Conservation (phyloP, 2,329 filamentous ascomycete genomes). For the Aspergillus caelatus region DNA sequence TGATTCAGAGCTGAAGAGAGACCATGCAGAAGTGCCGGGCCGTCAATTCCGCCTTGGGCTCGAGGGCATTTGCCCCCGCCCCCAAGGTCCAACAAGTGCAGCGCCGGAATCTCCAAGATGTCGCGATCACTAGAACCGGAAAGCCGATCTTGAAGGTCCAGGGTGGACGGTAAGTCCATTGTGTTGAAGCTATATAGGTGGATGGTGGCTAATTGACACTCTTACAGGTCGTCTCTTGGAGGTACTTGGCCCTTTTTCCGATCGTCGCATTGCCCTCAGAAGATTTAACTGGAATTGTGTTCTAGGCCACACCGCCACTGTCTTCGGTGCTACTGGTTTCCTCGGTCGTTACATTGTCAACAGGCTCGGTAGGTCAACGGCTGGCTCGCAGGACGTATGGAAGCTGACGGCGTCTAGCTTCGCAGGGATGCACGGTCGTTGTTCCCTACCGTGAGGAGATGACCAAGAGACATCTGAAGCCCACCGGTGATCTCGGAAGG, state of each 20-base stretch:
- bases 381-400: slow-evolving; percentile 28
- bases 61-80: slow-evolving; percentile 40
- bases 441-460: slow-evolving; percentile 96
- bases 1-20: slow-evolving; percentile 33
- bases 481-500: slow-evolving; percentile 89
- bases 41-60: slow-evolving; percentile 45
- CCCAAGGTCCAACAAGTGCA: slow-evolving; percentile 45
- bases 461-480: slow-evolving; percentile 94
- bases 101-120: slow-evolving; percentile 68
- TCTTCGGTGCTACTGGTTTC: slow-evolving; percentile 96
- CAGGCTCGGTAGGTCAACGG: slow-evolving; percentile 67
- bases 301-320: slow-evolving; percentile 89
- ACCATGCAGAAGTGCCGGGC: slow-evolving; percentile 51
- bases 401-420: slow-evolving; percentile 60
- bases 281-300: slow-evolving; percentile 29
- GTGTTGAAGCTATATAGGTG: neutral
- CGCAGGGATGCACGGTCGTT: slow-evolving; percentile 91
- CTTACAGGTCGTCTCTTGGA: slow-evolving; percentile 75
- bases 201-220: slow-evolving; percentile 27
- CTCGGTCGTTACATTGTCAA: slow-evolving; percentile 97
- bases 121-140: slow-evolving; percentile 91
- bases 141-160: slow-evolving; percentile 89
- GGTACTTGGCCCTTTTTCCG: slow-evolving; percentile 56
- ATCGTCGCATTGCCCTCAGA: slow-evolving; percentile 22
- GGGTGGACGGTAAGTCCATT: slow-evolving; percentile 74